Percentiles rank a stretch among this genome's conserved stretches.
These are phyloP conservation scores for Lecanicillium sp. DNA, from an alignment of 2,329 filamentous ascomycete species.

Conservation along the genomic window DNA sequence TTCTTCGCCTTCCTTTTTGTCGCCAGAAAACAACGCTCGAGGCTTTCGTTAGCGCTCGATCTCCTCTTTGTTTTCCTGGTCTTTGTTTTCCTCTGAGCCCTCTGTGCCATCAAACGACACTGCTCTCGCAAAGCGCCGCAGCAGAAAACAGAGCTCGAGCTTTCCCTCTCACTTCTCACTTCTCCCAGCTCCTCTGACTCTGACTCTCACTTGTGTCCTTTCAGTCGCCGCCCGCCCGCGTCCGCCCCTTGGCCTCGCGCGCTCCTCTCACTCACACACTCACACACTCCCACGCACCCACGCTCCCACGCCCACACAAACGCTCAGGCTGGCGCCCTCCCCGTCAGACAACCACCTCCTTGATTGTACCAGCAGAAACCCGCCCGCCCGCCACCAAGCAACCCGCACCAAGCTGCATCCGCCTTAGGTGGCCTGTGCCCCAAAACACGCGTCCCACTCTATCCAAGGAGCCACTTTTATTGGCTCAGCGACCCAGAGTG, in stretches of 20 bases:
- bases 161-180: neutral
- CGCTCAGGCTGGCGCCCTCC: neutral
- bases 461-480: conserved; percentile 7
- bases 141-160: neutral
- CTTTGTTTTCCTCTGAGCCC: conserved; percentile 9
- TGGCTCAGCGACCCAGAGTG: neutral
- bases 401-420: conserved; percentile 13
- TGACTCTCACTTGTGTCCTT: neutral
- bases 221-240: neutral
- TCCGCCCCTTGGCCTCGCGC: neutral
- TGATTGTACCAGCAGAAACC: conserved; percentile 14
- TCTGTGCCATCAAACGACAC: neutral
- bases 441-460: conserved; percentile 5
- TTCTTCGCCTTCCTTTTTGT: conserved; percentile 17
- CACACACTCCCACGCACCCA: neutral
- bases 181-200: neutral
- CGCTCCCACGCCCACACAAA: neutral
- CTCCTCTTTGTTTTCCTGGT: conserved; percentile 15
- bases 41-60: conserved; percentile 47
- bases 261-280: neutral
- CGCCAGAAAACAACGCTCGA: conserved; percentile 27
- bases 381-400: conserved; percentile 15
- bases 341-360: too few species aligned
- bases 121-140: conserved; percentile 4
- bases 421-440: conserved; percentile 3